Evolutionary conservation across 2,329 filamentous ascomycete species (phyloP), one percentile per base, ranked within the genome.

Genomic region (Fusarium gaditjirri): DNA sequence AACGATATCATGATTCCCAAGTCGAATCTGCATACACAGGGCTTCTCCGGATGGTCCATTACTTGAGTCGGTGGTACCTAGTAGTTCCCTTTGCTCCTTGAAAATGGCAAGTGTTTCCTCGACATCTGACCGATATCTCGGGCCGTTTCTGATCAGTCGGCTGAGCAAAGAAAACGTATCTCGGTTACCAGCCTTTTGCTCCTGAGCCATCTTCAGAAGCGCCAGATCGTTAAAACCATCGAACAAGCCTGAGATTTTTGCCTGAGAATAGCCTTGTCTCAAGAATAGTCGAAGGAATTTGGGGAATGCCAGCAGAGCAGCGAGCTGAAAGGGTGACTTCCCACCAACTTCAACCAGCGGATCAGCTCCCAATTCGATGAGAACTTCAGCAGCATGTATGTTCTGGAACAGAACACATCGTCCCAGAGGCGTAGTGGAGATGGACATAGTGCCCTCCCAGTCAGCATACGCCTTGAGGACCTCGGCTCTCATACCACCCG

Each of bases 31-130:
- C 43, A 58, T 50, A 11, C 55, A 58, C 33, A 58, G 12, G 1
- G 25, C 25, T 31, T 58, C 55, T 25, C 54, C 54, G 2, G 33
- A 31, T 1, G 17, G 2, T 21, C 14, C 29, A 10, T 1, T 27
- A 21, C 11, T 8, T 0, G 36, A 13, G 14, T 21, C 17, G 2
- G 13, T 1, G 0, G 11, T 16, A 14, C n/a, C 16, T 0, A 56
- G 6, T 8, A 50, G 1, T 7, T 50, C 25, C n/a, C 55, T 50
- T 25, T 38, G 55, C 43, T 50, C 42, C 5, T 50, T 58, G 16
- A 58, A 58, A 38, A 58, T 50, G 6, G 55, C 2, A 0, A 58
- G 10, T 3, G 55, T 58, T 58, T 58, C 55, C 6, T 50, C 55
- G 8, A 50, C 23, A 10, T 58, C 55, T 1, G 43, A 50, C 5